These are phyloP conservation scores for Ophiocordyceps camponoti-rufipedis DNA, from an alignment of 2,329 filamentous ascomycete species.

Conservation along the genomic window DNA sequence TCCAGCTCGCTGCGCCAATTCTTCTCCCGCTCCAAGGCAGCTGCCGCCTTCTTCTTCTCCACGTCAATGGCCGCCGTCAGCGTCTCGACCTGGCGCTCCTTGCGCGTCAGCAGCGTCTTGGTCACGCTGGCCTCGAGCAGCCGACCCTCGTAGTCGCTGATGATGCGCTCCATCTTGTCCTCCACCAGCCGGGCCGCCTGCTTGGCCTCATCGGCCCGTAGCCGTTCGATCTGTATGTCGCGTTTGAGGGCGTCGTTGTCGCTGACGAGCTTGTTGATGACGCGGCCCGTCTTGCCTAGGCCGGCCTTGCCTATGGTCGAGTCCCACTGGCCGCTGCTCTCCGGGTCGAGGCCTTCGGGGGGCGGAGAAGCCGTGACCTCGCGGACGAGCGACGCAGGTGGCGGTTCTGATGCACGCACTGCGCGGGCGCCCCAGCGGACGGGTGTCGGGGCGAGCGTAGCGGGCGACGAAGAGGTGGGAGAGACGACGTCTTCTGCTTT, in stretches of 20 bases:
- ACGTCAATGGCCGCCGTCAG: constrained; percentile 44
- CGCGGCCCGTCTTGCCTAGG: constrained; percentile 55
- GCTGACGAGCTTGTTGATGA: constrained; percentile 65
- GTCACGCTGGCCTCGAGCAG: constrained; percentile 54
- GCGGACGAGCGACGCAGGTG: not conserved
- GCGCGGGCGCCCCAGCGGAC: constrained; percentile 11
- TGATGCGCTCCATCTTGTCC: constrained; percentile 51
- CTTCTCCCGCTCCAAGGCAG: constrained; percentile 40
- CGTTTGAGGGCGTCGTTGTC: constrained; percentile 65
- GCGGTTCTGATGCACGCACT: not conserved
- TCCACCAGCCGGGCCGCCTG: constrained; percentile 49
- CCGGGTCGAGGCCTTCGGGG: constrained; percentile 14
- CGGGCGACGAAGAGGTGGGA: not conserved
- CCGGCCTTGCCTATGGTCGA: constrained; percentile 52
- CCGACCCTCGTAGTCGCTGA: constrained; percentile 50
- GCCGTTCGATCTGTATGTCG: constrained; percentile 47
- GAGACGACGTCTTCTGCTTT: constrained; percentile 11
- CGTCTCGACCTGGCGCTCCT: constrained; percentile 57
- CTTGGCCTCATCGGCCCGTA: constrained; percentile 52
- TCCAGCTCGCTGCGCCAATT: constrained; percentile 47
- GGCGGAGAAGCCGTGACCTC: not conserved
- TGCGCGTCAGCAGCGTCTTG: constrained; percentile 49
- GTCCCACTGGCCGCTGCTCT: constrained; percentile 32
- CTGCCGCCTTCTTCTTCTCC: constrained; percentile 42
- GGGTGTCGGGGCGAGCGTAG: constrained; percentile 5